Conservation (phyloP, 306 rosid species). For the Prunus salicina region DNA sequence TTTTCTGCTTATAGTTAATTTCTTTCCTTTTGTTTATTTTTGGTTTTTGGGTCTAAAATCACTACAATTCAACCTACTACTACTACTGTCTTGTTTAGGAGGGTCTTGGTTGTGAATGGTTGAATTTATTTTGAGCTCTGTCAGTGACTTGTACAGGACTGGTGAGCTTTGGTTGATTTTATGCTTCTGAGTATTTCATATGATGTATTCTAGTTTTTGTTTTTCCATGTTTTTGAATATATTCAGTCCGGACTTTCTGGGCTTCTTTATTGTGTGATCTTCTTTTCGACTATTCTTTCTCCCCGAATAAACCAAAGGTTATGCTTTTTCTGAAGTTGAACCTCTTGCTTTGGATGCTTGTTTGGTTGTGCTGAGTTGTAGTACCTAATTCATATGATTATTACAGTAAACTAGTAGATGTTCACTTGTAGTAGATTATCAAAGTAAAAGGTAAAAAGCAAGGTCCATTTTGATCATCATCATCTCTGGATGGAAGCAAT, state of each 20-base stretch:
- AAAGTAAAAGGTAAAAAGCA: background rate
- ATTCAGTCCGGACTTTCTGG: constrained; percentile 6
- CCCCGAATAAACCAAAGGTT: background rate
- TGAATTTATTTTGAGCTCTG: background rate
- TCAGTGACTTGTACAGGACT: background rate
- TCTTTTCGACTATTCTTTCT: too few species aligned
- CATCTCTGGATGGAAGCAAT: background rate
- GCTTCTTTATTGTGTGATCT: background rate
- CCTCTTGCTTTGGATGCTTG: background rate
- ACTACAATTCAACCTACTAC: background rate
- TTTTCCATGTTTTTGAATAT: constrained; percentile 4
- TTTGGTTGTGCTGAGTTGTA: background rate
- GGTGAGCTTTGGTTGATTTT: constrained; percentile 13
- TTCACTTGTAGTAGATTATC: background rate
- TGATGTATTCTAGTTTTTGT: constrained; percentile 4
- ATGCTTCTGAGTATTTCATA: background rate
- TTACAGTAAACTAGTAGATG: background rate
- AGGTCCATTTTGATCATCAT: background rate
- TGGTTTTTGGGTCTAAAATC: background rate
- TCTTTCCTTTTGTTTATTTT: background rate
- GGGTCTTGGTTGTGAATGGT: constrained; percentile 7
- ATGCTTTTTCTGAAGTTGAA: background rate
- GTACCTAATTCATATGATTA: background rate
- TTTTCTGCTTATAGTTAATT: background rate
- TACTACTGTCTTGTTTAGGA: background rate